phyloP scores from a whole-genome alignment of 176 grass and related monocot species.

The Avena sativa region DNA sequence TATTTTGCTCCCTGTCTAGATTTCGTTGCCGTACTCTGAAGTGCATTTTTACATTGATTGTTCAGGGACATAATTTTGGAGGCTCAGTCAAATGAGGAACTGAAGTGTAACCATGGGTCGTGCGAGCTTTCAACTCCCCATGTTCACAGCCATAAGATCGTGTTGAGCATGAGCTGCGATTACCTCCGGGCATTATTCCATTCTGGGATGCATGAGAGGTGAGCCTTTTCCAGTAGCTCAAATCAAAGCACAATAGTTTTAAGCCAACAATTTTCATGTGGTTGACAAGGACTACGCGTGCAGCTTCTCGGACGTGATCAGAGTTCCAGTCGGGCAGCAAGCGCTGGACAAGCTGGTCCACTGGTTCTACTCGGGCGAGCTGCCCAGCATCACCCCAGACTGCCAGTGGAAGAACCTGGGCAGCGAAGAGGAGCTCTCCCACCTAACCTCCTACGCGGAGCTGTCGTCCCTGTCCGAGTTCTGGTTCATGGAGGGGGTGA shows the following conservation, averaged over 20 bases:
- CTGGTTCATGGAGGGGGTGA: conserved; percentile 77
- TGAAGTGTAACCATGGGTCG: conserved; percentile 43
- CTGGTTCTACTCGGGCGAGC: conserved; percentile 71
- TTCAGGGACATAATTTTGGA: conserved; percentile 90
- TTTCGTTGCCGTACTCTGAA: background rate
- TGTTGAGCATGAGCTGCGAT: conserved; percentile 68
- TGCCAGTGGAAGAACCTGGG: conserved; percentile 65
- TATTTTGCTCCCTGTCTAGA: background rate
- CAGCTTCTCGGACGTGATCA: conserved; percentile 70
- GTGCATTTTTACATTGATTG: background rate
- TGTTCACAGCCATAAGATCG: conserved; percentile 70
- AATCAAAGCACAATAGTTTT: background rate
- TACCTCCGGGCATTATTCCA: conserved; percentile 80
- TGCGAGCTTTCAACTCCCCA: conserved; percentile 67
- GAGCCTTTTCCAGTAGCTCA: background rate
- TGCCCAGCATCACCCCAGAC: conserved; percentile 38
- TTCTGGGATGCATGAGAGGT: conserved; percentile 97
- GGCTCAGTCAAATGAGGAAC: conserved; percentile 57
- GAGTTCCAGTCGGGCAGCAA: conserved; percentile 58
- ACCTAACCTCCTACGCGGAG: conserved; percentile 61
- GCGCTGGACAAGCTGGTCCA: conserved; percentile 62
- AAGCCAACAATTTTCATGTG: background rate
- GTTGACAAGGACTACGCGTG: background rate
- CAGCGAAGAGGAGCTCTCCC: conserved; percentile 40
- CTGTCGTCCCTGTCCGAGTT: conserved; percentile 77